Conservation (phyloP, 179 eudicot species). For the Carnegiea gigantea region DNA sequence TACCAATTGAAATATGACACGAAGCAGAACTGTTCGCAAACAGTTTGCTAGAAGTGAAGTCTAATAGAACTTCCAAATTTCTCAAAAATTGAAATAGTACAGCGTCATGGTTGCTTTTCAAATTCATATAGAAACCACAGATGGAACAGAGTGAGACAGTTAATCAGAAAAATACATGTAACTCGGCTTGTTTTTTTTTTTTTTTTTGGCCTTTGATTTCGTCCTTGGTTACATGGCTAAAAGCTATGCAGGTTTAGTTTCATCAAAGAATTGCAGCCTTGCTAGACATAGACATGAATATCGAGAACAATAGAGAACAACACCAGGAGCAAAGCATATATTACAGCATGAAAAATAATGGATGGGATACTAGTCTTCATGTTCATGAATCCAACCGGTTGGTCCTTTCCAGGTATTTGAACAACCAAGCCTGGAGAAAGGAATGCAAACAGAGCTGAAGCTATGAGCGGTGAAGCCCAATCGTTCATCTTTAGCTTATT, state of each 20-base stretch:
- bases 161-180: background rate
- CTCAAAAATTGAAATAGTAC: background rate
- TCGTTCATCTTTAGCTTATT: conserved; percentile 46
- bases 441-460: conserved; percentile 69
- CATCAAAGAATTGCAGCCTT: background rate
- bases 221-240: no score
- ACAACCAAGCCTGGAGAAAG: conserved; percentile 69
- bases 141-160: background rate
- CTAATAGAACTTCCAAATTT: background rate
- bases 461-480: conserved; percentile 74
- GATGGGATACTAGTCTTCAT: conserved; percentile 71
- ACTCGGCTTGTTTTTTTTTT: no score
- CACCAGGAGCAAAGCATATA: conserved; percentile 69
- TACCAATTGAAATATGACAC: no score
- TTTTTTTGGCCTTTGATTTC: background rate
- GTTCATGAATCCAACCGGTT: conserved; percentile 63
- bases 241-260: background rate
- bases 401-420: conserved; percentile 71
- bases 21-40: no score
- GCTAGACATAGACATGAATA: conserved; percentile 59
- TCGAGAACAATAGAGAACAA: conserved; percentile 62
- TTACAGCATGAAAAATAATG: conserved; percentile 55
- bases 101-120: background rate
- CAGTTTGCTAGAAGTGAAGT: no score
- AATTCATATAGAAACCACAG: background rate